These are phyloP conservation scores for Fusarium sp. DNA, from an alignment of 2,329 filamentous ascomycete species.

Conservation along the genomic window DNA sequence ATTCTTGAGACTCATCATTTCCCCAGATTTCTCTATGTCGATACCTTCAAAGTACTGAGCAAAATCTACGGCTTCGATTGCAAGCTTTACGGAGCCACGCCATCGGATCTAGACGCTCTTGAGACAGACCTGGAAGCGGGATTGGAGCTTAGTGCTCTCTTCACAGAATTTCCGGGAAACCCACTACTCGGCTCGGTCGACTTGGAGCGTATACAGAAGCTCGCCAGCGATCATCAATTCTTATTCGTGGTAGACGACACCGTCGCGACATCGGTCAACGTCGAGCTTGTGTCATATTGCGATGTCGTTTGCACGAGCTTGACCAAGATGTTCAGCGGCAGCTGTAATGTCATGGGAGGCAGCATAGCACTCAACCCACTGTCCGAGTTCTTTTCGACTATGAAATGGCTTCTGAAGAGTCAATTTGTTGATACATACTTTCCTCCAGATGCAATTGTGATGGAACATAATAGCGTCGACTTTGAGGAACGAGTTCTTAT, in stretches of 20 bases:
- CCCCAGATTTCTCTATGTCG: conserved; percentile 50
- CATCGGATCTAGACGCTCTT: conserved; percentile 58
- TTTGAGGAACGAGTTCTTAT: conserved; percentile 55
- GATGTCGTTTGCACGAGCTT: conserved; percentile 67
- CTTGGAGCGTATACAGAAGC: conserved; percentile 45
- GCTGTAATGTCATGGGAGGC: conserved; percentile 67
- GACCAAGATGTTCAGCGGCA: conserved; percentile 70
- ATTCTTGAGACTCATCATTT: neutral
- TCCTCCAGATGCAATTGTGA: conserved; percentile 45
- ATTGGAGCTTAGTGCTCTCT: conserved; percentile 60
- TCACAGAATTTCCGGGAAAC: conserved; percentile 61
- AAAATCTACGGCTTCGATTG: conserved; percentile 50
- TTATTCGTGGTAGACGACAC: conserved; percentile 63
- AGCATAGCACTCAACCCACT: conserved; percentile 61
- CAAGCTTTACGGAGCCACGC: conserved; percentile 62
- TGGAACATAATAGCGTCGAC: conserved; percentile 58
- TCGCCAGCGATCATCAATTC: conserved; percentile 57
- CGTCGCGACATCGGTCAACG: conserved; percentile 60
- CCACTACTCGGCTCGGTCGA: conserved; percentile 52
- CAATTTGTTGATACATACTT: conserved; percentile 46
- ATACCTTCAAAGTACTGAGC: conserved; percentile 51
- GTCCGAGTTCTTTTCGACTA: conserved; percentile 52
- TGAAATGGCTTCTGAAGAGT: conserved; percentile 47
- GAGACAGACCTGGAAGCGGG: conserved; percentile 56
- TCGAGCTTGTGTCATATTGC: conserved; percentile 61